Conservation (phyloP, 1,139 yeast genomes). For the Diutina siamensis region DNA sequence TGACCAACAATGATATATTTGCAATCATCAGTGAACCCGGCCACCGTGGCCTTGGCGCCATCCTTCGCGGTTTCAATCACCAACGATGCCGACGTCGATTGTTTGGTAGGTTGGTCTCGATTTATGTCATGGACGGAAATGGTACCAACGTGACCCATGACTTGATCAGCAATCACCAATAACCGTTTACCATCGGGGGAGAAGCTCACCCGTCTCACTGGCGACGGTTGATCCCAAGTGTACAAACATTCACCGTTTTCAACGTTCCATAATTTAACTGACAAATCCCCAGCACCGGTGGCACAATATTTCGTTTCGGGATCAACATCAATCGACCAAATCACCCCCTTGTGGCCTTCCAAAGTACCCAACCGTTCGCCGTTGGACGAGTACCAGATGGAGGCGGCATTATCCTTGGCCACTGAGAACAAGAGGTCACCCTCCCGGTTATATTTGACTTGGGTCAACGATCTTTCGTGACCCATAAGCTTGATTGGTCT, state of each 20-base stretch:
- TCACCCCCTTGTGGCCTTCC: constrained; percentile 79
- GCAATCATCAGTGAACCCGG: constrained; percentile 78
- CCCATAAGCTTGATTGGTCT: constrained; percentile 56
- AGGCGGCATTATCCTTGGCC: constrained; percentile 81
- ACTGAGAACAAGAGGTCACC: constrained; percentile 91
- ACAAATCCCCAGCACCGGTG: constrained; percentile 89
- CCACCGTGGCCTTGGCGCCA: constrained; percentile 65
- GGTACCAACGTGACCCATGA: constrained; percentile 85
- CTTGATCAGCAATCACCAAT: constrained; percentile 79
- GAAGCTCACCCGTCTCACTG: constrained; percentile 85
- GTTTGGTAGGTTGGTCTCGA: constrained; percentile 25
- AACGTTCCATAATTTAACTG: constrained; percentile 77
- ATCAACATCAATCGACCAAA: constrained; percentile 91
- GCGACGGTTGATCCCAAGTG: constrained; percentile 71
- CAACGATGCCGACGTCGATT: constrained; percentile 40
- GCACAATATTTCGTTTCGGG: constrained; percentile 53
- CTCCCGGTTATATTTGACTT: constrained; percentile 87
- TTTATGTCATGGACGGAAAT: constrained; percentile 57
- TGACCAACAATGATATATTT: constrained; percentile 76
- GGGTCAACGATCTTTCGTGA: constrained; percentile 80
- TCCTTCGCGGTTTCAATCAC: constrained; percentile 54
- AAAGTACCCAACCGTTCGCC: constrained; percentile 97
- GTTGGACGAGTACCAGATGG: constrained; percentile 88
- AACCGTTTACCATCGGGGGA: constrained; percentile 61
- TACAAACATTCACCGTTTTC: constrained; percentile 65